These are phyloP conservation scores for Sugiyamaella marilandica DNA, from an alignment of 805 yeast species.

Conservation along the genomic window DNA sequence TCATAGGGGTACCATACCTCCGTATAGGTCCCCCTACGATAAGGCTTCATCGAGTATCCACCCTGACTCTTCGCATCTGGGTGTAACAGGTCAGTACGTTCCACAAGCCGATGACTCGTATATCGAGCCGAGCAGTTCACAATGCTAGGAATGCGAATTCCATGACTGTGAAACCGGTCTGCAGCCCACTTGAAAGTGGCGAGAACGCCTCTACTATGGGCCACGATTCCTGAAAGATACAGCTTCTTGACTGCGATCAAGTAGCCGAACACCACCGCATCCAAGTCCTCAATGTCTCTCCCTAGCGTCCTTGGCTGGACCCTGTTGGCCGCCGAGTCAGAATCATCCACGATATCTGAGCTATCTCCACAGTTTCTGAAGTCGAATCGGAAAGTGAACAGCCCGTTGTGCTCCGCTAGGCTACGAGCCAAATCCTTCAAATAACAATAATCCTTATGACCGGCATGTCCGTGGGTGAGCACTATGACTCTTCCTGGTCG, in stretches of 20 bases:
- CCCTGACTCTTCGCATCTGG: slow-evolving; percentile 26
- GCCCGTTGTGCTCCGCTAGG: slow-evolving; percentile 55
- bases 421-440: slow-evolving; percentile 57
- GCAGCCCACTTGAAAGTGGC: slow-evolving; percentile 72
- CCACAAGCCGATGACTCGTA: slow-evolving; percentile 25
- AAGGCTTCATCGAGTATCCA: slow-evolving; percentile 31
- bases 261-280: slow-evolving; percentile 34
- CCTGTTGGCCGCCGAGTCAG: slow-evolving; percentile 22
- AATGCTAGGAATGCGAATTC: slow-evolving; percentile 51
- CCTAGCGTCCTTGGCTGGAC: slow-evolving; percentile 50
- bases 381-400: slow-evolving; percentile 69
- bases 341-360: slow-evolving; percentile 39
- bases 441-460: slow-evolving; percentile 77
- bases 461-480: slow-evolving; percentile 78
- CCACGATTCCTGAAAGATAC: slow-evolving; percentile 54
- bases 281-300: slow-evolving; percentile 61
- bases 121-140: slow-evolving; percentile 73
- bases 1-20: slow-evolving; percentile 12
- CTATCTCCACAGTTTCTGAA: slow-evolving; percentile 84
- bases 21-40: slow-evolving; percentile 21
- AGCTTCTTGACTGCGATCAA: slow-evolving; percentile 31
- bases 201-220: slow-evolving; percentile 77
- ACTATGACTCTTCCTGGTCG: slow-evolving; percentile 42
- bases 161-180: slow-evolving; percentile 25
- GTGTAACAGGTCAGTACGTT: slow-evolving; percentile 27